Conservation (phyloP, 306 rosid genomes). For the Quercus gilva region DNA sequence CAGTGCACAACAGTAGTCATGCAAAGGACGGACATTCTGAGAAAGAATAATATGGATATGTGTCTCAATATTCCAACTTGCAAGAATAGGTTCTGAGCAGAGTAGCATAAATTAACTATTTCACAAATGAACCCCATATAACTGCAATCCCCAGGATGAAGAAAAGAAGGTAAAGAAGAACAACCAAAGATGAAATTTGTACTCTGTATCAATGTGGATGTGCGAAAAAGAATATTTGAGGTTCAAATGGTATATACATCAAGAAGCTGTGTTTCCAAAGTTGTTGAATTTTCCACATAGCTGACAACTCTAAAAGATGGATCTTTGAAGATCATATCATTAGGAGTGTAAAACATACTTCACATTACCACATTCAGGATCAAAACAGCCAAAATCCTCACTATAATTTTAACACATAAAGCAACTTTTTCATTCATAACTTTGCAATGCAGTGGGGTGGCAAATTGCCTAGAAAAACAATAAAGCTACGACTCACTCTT, state of each 20-base stretch:
- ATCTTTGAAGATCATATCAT: neutral
- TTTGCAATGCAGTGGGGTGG: neutral
- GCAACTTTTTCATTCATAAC: neutral
- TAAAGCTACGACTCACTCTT: neutral
- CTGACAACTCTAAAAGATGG: neutral
- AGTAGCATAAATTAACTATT: neutral
- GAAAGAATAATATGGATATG: neutral
- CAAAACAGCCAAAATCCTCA: neutral
- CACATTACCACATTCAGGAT: neutral
- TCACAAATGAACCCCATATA: neutral
- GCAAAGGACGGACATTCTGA: slow-evolving; percentile 5
- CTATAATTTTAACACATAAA: neutral
- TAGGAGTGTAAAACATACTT: neutral
- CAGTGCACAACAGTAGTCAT: slow-evolving; percentile 8
- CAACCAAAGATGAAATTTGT: neutral
- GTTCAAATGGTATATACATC: neutral
- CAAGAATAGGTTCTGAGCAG: neutral
- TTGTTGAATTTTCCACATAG: neutral
- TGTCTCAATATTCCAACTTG: neutral
- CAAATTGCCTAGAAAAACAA: neutral
- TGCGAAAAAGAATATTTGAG: neutral
- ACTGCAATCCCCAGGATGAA: neutral
- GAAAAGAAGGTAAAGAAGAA: neutral
- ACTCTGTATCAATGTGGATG: neutral
- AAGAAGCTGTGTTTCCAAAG: neutral